Evolutionary conservation across 1,284 basidiomycete genomes (phyloP), one percentile per base, ranked within the genome.

Genomic region (Melampsora americana): DNA sequence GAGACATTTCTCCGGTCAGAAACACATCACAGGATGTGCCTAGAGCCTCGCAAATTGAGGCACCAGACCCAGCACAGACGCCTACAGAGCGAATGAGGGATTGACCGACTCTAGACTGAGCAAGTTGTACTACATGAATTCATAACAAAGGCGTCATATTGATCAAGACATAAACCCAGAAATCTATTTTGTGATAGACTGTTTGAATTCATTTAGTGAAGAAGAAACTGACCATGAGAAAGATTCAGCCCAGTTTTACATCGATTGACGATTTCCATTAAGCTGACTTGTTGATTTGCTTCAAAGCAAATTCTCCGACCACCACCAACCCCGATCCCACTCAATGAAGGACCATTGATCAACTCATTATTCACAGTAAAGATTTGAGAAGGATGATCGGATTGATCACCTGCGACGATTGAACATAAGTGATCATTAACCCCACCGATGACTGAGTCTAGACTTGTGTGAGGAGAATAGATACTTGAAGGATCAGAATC

Each of bases 1-100:
- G 72, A 39, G 72, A 74, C 72, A 74, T 74, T 67, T 74, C 72
- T 18, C 72, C 72, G 20, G 72, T 74, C 53, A 74, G 32, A 23
- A 74, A 74, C 0, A 64, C 65, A 53, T 74, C 65, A 67, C 72
- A 74, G 65, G 70, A 73, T 60, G 56, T 74, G 6, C 72, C 72
- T 3, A 67, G 39, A 26, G 72, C 48, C n/a, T 62, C 65, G 23
- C 64, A 74, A 18, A 74, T 74, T 30, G 72, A 74, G 26, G 61
- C 65, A 46, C 72, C 72, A 5, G 72, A 74, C 28, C 72, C 72
- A n/a, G 72, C 72, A 53, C 72, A 74, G 42, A 74, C 72, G 46
- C 72, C 72, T n/a, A 74, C 65, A 2, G 65, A 74, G 23, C 65
- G 65, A 44, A 74, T 60, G 11, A 23, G 14, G 16, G 64, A 14